Base-by-base conservation (phyloP, 106 monocot species). In the Allium fistulosum region DNA sequence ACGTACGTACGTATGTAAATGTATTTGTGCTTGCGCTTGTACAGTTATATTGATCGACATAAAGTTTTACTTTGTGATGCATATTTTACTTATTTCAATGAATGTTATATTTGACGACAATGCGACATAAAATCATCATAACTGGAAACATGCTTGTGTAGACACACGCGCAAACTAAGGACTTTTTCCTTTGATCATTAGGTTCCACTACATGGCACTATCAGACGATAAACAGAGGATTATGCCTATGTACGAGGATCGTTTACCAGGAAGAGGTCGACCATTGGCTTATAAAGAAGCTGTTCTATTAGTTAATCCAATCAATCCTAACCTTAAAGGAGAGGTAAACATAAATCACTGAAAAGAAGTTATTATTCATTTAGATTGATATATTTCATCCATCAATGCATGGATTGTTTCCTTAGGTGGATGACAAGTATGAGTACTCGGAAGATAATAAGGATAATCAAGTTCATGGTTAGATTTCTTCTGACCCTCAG, bases 401-500 rank as follows among this genome's bases (percentile, higher is more conserved):
- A 37, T 37, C 37, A 37, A 37, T 37, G 37, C 37, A 37, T 37
- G 37, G 52, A 67, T 53, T 77, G 56, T 46, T 49, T 66, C 1
- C 16, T 17, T 53, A 97, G 96, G 96, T 97, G 67, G 96, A 97
- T 77, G 96, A 97, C 68, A 97, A 97, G 68, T 97, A 92, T 46
- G 92, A 97, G 64, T 97, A 97, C 57, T 92, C 96, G 0, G 76
- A 75, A 51, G 84, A 97, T 4, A 73, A 97, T 67, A 81, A 87
- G 75, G 84, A 92, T 61, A 97, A 78, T 72, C 73, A 61, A 17
- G 90, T 94, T 14, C 94, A 94, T 72, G 90, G 94, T 47, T 94
- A 90, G 94, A 87, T 94, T 27, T 77, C 75, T 53, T 70, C 26
- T 10, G 75, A 94, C 48, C 81, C 77, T 16, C 73, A 82, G 1